A percentile compares a stretch with the other conserved stretches of the same genome.
Conservation (phyloP, 2,329 filamentous ascomycete species). For the Phaeophleospora eucalypticola region DNA sequence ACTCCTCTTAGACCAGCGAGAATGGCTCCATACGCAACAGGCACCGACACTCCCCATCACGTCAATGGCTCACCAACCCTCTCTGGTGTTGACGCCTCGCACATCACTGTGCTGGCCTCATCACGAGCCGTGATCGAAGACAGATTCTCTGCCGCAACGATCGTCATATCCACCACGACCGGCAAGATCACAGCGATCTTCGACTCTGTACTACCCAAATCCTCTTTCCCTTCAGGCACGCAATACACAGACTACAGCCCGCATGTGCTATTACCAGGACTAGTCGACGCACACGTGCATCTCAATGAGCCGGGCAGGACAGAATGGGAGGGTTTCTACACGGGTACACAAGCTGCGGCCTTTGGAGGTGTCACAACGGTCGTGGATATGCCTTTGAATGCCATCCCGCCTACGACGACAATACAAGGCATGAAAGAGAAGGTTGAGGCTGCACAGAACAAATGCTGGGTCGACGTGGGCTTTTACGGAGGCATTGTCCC, state of each 20-base stretch:
- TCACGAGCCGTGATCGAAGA: conserved; percentile 76
- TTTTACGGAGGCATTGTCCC: conserved; percentile 96
- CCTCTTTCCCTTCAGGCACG: conserved; percentile 67
- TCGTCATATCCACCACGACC: conserved; percentile 70
- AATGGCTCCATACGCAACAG: conserved; percentile 32
- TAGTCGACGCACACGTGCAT: conserved; percentile 96
- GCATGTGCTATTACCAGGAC: conserved; percentile 76
- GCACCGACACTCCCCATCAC: conserved; percentile 24
- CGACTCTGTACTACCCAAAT: conserved; percentile 67
- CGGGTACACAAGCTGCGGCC: conserved; percentile 86
- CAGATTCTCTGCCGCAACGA: conserved; percentile 73
- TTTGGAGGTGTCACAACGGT: conserved; percentile 96
- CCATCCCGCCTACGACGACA: conserved; percentile 93
- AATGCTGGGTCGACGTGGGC: conserved; percentile 98
- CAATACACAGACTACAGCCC: conserved; percentile 82
- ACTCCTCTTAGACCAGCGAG: background rate
- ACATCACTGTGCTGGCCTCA: conserved; percentile 74
- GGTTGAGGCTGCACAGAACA: conserved; percentile 72
- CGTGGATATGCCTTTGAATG: conserved; percentile 95
- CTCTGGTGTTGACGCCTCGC: conserved; percentile 14
- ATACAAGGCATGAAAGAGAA: conserved; percentile 78
- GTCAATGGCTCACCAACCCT: conserved; percentile 15
- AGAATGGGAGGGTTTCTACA: conserved; percentile 98
- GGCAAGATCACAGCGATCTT: conserved; percentile 81
- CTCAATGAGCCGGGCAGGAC: conserved; percentile 94